These are phyloP conservation scores for Tricholoma furcatifolium DNA, from an alignment of 768 basidiomycete species.

Conservation along the genomic window DNA sequence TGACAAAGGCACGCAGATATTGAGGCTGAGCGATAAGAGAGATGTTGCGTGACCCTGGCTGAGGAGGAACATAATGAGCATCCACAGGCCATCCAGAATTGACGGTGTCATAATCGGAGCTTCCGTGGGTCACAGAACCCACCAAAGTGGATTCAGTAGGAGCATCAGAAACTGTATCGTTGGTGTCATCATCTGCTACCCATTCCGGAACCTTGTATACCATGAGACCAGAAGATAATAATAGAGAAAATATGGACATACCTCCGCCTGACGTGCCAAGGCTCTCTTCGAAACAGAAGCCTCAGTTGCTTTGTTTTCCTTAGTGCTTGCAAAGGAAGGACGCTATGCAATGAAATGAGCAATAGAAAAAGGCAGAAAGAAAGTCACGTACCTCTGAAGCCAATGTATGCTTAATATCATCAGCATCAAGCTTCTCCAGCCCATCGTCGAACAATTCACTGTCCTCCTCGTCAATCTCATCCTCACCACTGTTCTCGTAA, in stretches of 20 bases:
- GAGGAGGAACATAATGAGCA: constrained; percentile 2
- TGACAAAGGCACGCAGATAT: not conserved
- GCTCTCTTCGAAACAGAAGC: not conserved
- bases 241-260: not conserved
- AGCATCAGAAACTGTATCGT: no score
- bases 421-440: not conserved
- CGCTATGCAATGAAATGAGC: not conserved
- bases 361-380: not conserved
- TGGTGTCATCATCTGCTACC: no score
- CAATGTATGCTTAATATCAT: not conserved
- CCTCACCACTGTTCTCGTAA: no score
- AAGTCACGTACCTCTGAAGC: constrained; percentile 3
- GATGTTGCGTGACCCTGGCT: not conserved
- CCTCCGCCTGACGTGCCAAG: not conserved
- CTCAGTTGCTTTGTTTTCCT: no score
- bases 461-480: not conserved
- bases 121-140: no score
- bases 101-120: not conserved
- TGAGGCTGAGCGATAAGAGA: constrained; percentile 4
- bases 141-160: not conserved
- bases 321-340: not conserved
- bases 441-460: not conserved
- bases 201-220: not conserved
- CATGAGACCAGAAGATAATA: not conserved
- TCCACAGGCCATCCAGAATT: not conserved